Conservation (phyloP, 129 eudicot species). For the Lactuca sativa region DNA sequence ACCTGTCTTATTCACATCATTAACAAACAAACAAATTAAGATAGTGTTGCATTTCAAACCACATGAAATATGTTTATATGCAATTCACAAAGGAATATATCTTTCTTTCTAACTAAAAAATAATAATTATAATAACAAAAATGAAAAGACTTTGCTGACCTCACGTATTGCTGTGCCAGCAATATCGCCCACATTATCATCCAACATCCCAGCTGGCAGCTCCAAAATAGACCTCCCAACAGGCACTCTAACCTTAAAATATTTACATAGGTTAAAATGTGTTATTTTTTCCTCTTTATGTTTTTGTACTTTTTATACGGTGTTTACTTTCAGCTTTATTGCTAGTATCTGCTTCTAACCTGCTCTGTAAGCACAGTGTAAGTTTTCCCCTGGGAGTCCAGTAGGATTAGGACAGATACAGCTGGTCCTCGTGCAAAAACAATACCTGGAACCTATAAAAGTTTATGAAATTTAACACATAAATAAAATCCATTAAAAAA, state of each 20-base stretch:
- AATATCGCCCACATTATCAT: conserved; percentile 77
- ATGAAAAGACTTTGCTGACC: conserved; percentile 39
- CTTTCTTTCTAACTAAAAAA: too few relatives aligned
- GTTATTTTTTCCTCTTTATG: not conserved
- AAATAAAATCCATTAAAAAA: not conserved
- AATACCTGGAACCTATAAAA: conserved; percentile 88
- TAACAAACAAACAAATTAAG: conserved; percentile 1
- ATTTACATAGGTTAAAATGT: conserved; percentile 8
- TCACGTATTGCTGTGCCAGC: conserved; percentile 95
- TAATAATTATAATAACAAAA: too few relatives aligned
- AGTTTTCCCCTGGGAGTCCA: conserved; percentile 83
- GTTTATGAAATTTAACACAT: conserved; percentile 14
- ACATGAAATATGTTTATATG: too few relatives aligned
- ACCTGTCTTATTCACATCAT: conserved; percentile 47
- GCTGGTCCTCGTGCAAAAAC: conserved; percentile 99
- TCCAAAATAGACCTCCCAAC: conserved; percentile 87
- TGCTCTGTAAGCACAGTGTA: conserved; percentile 96
- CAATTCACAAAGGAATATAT: too few relatives aligned
- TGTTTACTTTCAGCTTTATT: too few relatives aligned
- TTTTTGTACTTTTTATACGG: too few relatives aligned
- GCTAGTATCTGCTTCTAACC: conserved; percentile 28
- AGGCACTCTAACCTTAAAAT: conserved; percentile 87
- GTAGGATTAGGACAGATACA: conserved; percentile 88
- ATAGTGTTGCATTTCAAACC: not conserved
- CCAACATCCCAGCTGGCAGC: conserved; percentile 99